These are phyloP conservation scores for Fusarium sp. DNA, from an alignment of 2,329 filamentous ascomycete genomes.

Conservation along the genomic window DNA sequence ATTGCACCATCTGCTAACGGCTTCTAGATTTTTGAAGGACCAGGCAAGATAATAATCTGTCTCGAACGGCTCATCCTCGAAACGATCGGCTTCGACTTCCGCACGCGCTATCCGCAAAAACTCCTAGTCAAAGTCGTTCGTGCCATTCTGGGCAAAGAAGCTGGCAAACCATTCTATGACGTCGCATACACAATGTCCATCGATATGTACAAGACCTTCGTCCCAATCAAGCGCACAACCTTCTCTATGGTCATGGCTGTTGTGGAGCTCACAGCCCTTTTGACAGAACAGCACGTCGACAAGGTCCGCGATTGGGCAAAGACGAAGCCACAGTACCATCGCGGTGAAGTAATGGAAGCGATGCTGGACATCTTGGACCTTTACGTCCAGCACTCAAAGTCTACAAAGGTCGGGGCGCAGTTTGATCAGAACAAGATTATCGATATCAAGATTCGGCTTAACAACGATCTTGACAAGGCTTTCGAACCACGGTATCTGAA, in stretches of 20 bases:
- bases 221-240: constrained; percentile 88
- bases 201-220: constrained; percentile 93
- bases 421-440: constrained; percentile 85
- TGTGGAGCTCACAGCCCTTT: constrained; percentile 80
- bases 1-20: constrained; percentile 4
- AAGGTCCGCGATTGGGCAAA: constrained; percentile 62
- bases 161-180: constrained; percentile 67
- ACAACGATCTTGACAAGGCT: constrained; percentile 79
- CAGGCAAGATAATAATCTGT: constrained; percentile 84
- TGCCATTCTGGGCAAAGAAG: constrained; percentile 58
- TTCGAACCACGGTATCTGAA: constrained; percentile 72
- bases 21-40: constrained; percentile 78
- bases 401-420: constrained; percentile 78
- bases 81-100: constrained; percentile 92
- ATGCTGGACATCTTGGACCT: constrained; percentile 91
- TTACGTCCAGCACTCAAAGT: constrained; percentile 84
- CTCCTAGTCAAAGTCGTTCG: constrained; percentile 83
- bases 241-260: constrained; percentile 87
- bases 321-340: constrained; percentile 59
- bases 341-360: constrained; percentile 74
- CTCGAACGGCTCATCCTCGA: constrained; percentile 94
- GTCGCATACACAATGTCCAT: constrained; percentile 85
- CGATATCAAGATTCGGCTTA: constrained; percentile 85
- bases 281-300: constrained; percentile 64
- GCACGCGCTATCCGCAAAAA: constrained; percentile 87